Evolutionary conservation across 164 flowering plant species (phyloP).

Genomic region (Vitis cinerea): DNA sequence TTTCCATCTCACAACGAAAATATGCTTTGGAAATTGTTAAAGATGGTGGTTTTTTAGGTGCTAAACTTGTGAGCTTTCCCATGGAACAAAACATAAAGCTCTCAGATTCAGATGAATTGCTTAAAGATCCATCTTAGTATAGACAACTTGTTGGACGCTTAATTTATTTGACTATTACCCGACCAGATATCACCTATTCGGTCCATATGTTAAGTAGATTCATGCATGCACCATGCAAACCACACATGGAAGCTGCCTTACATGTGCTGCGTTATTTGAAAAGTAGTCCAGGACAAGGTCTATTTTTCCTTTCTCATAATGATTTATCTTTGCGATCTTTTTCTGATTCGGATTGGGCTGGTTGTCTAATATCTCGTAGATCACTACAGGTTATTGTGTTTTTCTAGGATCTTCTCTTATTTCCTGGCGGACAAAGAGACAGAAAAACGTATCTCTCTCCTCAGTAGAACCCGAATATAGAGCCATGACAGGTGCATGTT

Average conservation of each 20-base stretch:
- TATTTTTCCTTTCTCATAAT: neutral
- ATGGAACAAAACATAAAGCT: constrained; percentile 13
- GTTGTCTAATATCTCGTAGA: neutral
- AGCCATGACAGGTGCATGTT: constrained; percentile 8
- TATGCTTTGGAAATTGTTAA: too few relatives aligned
- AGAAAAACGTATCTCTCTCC: constrained; percentile 11
- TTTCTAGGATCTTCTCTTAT: neutral
- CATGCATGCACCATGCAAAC: constrained; percentile 13
- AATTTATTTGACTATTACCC: constrained; percentile 19
- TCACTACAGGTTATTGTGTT: constrained; percentile 3
- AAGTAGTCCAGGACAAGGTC: neutral
- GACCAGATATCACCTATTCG: constrained; percentile 11
- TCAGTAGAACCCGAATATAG: constrained; percentile 18
- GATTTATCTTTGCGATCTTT: neutral
- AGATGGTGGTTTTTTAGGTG: too few relatives aligned
- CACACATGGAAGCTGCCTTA: constrained; percentile 5
- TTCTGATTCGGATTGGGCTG: constrained; percentile 15
- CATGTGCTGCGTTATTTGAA: constrained; percentile 1
- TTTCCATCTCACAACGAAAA: neutral
- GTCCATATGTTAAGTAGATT: constrained; percentile 11
- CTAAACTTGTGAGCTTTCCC: constrained; percentile 10
- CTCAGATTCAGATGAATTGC: neutral
- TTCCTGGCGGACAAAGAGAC: constrained; percentile 10
- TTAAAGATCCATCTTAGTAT: constrained; percentile 12
- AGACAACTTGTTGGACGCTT: constrained; percentile 8